Conservation (phyloP, 2,329 filamentous ascomycete species). For the Paraphoma chrysanthemicola region DNA sequence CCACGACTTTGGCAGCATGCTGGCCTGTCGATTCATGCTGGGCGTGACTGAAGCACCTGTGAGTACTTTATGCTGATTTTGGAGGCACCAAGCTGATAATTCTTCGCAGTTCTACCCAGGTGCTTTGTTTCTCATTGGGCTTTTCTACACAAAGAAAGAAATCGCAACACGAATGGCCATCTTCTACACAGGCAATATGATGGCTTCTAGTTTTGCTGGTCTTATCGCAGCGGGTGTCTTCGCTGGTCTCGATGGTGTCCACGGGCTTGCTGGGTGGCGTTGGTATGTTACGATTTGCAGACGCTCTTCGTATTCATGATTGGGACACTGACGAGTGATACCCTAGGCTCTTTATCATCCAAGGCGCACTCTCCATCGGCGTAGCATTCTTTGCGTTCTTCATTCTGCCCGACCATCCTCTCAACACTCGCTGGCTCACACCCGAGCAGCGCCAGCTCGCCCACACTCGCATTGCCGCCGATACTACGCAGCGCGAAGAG, state of each 20-base stretch:
- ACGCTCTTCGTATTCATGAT: not conserved
- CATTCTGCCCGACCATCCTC: not conserved
- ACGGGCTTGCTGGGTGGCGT: slow-evolving; percentile 40
- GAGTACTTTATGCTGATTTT: not conserved
- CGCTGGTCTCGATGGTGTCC: slow-evolving; percentile 20
- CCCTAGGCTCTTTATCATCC: slow-evolving; percentile 35
- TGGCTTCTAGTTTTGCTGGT: slow-evolving; percentile 50
- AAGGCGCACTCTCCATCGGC: slow-evolving; percentile 1
- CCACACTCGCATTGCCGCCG: not conserved
- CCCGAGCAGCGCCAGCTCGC: not conserved
- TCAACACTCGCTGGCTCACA: not conserved
- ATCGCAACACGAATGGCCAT: slow-evolving; percentile 39
- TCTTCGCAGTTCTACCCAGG: slow-evolving; percentile 63
- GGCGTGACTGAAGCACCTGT: slow-evolving; percentile 38
- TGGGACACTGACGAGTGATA: not conserved
- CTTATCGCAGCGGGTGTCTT: slow-evolving; percentile 48
- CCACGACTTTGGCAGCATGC: slow-evolving; percentile 37
- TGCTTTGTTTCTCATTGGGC: slow-evolving; percentile 65
- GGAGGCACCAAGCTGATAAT: not conserved
- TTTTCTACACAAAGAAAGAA: slow-evolving; percentile 68
- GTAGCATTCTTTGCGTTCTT: slow-evolving; percentile 3
- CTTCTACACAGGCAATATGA: slow-evolving; percentile 47
- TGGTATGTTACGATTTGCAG: slow-evolving; percentile 14
- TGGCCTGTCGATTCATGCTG: slow-evolving; percentile 37
- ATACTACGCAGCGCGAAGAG: not conserved